These are phyloP conservation scores for Tetrapisispora namnaoensis DNA, from an alignment of 805 yeast genomes.

Conservation along the genomic window DNA sequence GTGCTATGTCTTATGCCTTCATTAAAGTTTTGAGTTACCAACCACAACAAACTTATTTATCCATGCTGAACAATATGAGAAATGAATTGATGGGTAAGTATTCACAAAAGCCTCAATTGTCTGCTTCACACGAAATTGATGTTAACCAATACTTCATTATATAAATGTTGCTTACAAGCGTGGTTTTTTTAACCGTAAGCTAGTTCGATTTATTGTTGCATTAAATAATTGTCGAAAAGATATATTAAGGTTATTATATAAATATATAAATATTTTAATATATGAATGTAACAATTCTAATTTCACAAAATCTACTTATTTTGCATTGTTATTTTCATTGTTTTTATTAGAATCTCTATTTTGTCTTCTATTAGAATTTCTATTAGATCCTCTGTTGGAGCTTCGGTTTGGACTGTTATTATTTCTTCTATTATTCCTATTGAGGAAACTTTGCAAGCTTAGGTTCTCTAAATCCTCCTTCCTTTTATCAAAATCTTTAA, in stretches of 20 bases:
- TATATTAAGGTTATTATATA: neutral
- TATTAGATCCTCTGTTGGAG: neutral
- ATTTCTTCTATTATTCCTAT: neutral
- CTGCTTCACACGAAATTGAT: constrained; percentile 76
- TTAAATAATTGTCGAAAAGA: neutral
- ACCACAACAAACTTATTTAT: constrained; percentile 58
- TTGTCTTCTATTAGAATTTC: constrained; percentile 1
- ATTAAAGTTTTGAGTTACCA: constrained; percentile 49
- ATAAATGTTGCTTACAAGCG: neutral
- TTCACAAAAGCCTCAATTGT: constrained; percentile 75
- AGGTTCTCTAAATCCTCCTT: constrained; percentile 25
- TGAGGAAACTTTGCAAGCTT: neutral
- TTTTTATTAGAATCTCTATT: neutral
- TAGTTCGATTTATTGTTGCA: too few relatives aligned
- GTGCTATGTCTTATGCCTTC: constrained; percentile 81
- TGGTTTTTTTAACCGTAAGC: too few relatives aligned
- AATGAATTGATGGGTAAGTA: constrained; percentile 51
- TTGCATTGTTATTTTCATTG: neutral
- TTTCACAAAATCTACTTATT: neutral
- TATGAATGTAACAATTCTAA: neutral
- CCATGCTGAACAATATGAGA: constrained; percentile 65
- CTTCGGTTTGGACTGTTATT: neutral
- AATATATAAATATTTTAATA: too few relatives aligned
- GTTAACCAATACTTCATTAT: constrained; percentile 39
- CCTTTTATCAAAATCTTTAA: constrained; percentile 39